Base-by-base conservation (phyloP, 2,329 filamentous ascomycete species). In the Fonsecaea pugnacius region DNA sequence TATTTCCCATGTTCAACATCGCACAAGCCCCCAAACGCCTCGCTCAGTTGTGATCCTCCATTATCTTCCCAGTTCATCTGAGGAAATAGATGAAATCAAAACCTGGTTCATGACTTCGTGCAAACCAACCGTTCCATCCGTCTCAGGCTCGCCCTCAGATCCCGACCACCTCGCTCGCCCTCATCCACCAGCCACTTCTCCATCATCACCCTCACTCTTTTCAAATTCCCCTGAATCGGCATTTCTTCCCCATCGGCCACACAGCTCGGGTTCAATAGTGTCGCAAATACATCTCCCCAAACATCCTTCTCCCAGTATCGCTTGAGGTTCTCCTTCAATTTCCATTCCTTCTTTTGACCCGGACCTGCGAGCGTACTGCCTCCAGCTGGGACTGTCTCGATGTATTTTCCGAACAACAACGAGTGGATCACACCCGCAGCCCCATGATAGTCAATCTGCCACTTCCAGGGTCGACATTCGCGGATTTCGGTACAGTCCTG, bases 401-500 rank as follows among this genome's bases (percentile, higher is more conserved):
- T 95, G 78, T 98, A 98, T 73, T 91, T 92, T 9, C 95, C 94
- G 74, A 97, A 99, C 3, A 99, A 85, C 71, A 99, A 85, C 50
- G 87, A 89, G 78, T 99, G 92, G 4, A 98, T 82, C 27, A 91
- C 91, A 4, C 92, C 92, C 0, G 95, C 95, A 0, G 97, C 84
- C 12, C 95, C 95, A 76, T 96, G 91, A 72, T 98, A 96, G 79
- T 99, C 95, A 70, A 97, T 91, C 76, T 99, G 95, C 81, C 92
- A 97, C 1, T 94, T 98, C 95, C 95, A 99, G 0, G 93, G 92
- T 0, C 94, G 85, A 62, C 92, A 86, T 78, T 99, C 94, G 53
- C 93, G 89, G 86, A 98, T 96, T 82, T 99, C 95, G 18, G 91
- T 89, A 77, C 95, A 99, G 78, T 99, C 95, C 58, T 92, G 89